Conservation (phyloP, 2,329 filamentous ascomycete genomes). For the Ambrosiella cleistominuta region DNA sequence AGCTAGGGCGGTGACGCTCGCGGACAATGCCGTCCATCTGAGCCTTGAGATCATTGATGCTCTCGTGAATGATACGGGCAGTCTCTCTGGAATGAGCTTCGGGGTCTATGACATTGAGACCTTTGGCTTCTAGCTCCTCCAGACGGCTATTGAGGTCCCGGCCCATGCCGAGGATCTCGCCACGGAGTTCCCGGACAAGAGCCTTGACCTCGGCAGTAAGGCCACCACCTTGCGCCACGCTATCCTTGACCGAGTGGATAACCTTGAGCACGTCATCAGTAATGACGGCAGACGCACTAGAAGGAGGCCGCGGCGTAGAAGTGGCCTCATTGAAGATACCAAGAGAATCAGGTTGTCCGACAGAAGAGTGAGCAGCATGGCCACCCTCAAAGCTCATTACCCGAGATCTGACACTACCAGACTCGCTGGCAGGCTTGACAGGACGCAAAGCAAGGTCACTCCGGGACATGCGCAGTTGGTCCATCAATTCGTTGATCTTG, state of each 20-base stretch:
- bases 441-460: constrained; percentile 3
- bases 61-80: constrained; percentile 59
- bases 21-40: constrained; percentile 67
- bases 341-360: constrained; percentile 1
- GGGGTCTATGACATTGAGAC: not conserved
- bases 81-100: constrained; percentile 23
- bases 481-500: constrained; percentile 51
- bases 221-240: constrained; percentile 71
- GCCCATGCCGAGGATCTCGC: constrained; percentile 88
- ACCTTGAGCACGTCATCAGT: constrained; percentile 69
- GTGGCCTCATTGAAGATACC: constrained; percentile 1
- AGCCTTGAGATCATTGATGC: constrained; percentile 63
- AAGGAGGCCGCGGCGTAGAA: constrained; percentile 11
- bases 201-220: constrained; percentile 86
- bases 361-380: constrained; percentile 15
- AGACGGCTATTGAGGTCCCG: constrained; percentile 74
- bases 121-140: constrained; percentile 39
- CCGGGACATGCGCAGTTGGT: constrained; percentile 7
- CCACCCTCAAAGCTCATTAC: constrained; percentile 24
- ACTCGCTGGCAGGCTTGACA: constrained; percentile 8
- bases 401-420: constrained; percentile 15
- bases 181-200: constrained; percentile 71
- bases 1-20: constrained; percentile 55
- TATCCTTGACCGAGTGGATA: constrained; percentile 77
- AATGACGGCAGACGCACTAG: constrained; percentile 28